These are phyloP conservation scores for Bidens hawaiensis DNA, from an alignment of 140 eudicot species.

Conservation along the genomic window DNA sequence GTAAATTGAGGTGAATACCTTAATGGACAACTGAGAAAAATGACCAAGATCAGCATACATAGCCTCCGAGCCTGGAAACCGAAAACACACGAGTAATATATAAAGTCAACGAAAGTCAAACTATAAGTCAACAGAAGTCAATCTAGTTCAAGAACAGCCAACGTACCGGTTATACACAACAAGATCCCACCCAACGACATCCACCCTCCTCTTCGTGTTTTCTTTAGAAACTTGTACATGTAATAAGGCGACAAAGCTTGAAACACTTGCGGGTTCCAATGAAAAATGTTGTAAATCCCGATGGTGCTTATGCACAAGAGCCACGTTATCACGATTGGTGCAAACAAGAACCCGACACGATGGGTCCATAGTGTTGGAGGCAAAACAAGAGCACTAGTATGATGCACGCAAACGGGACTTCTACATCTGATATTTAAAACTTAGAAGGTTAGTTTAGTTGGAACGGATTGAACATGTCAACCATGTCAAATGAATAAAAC, in stretches of 20 bases:
- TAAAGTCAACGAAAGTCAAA: slow-evolving; percentile 15
- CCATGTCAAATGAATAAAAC: not conserved
- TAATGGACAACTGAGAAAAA: slow-evolving; percentile 80
- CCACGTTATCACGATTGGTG: slow-evolving; percentile 79
- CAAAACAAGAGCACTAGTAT: slow-evolving; percentile 68
- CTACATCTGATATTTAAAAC: slow-evolving; percentile 58
- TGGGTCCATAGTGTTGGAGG: slow-evolving; percentile 96
- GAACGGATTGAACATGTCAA: not conserved
- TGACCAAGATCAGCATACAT: slow-evolving; percentile 99
- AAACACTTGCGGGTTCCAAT: slow-evolving; percentile 84
- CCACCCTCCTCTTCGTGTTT: slow-evolving; percentile 85
- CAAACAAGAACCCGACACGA: slow-evolving; percentile 76
- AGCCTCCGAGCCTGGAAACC: slow-evolving; percentile 82
- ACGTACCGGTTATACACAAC: slow-evolving; percentile 77
- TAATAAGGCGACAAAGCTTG: slow-evolving; percentile 86
- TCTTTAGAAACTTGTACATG: slow-evolving; percentile 90
- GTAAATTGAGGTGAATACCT: slow-evolving; percentile 40
- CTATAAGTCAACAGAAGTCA: slow-evolving; percentile 2
- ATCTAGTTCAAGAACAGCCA: not conserved
- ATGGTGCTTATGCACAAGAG: slow-evolving; percentile 85
- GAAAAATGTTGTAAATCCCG: slow-evolving; percentile 76
- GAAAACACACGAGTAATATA: not conserved
- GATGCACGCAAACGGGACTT: slow-evolving; percentile 77
- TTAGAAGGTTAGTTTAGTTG: not conserved
- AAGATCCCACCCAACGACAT: slow-evolving; percentile 97